These are phyloP conservation scores for Zea luxurians DNA, from an alignment of 176 grass and related monocot genomes.

Conservation along the genomic window DNA sequence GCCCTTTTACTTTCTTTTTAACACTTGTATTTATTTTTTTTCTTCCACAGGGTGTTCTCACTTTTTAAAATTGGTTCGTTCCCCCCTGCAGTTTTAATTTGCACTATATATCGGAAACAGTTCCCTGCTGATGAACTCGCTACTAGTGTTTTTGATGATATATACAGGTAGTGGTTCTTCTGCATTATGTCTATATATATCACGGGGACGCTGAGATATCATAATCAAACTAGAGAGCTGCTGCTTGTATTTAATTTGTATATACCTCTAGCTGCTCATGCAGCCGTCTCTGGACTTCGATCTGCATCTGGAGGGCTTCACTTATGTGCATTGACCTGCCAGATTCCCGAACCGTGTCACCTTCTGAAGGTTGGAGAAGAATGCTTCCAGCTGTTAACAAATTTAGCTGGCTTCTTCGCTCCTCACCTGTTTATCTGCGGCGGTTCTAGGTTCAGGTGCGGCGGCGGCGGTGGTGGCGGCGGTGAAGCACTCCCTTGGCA, in stretches of 20 bases:
- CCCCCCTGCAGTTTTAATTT: neutral
- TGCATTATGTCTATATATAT: neutral
- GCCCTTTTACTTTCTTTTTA: neutral
- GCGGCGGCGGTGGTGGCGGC: constrained; percentile 24
- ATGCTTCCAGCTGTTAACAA: neutral
- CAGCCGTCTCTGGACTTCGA: constrained; percentile 95
- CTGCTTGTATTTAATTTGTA: neutral
- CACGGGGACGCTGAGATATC: neutral
- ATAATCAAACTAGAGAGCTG: neutral
- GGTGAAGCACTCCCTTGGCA: constrained; percentile 53
- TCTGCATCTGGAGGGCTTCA: constrained; percentile 89
- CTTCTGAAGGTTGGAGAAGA: neutral
- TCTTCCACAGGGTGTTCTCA: too few species aligned
- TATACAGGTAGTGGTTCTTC: neutral
- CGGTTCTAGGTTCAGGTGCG: constrained; percentile 39
- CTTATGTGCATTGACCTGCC: constrained; percentile 71
- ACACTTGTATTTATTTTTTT: neutral
- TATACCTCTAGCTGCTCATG: constrained; percentile 92
- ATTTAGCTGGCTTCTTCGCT: constrained; percentile 17
- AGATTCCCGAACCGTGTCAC: neutral
- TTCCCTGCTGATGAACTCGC: neutral
- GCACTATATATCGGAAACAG: neutral
- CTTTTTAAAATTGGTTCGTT: neutral
- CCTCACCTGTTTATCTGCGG: constrained; percentile 65
- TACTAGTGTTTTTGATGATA: neutral